Base-by-base conservation (phyloP, 805 yeast species). In the Hanseniaspora pseudoguilliermondii region DNA sequence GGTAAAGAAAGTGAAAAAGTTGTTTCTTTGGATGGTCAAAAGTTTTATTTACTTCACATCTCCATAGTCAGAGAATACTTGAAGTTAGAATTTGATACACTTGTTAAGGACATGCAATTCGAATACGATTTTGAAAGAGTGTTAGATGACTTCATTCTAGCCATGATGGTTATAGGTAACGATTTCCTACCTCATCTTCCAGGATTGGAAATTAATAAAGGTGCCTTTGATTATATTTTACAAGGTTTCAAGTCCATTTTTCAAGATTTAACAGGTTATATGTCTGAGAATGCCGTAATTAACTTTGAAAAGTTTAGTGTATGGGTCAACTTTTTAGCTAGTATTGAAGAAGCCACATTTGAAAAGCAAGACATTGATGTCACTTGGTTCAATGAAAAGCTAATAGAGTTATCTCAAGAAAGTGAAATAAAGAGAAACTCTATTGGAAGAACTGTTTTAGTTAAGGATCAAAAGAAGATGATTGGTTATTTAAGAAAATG, bases 131-230 rank as follows among this genome's bases (percentile, higher is more conserved):
- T 93, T 68, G 99, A 93, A 69, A 77, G 90, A 60, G 76, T 89
- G 27, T 71, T 93, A 60, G 99, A 93, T 70, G 99, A 93, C 68
- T 88, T 91, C 62, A 86, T 93, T 60, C 74, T 93, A 59, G 84
- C 91, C 63, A 80, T 88, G 83, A 90, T 87, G 65, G 95, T 93
- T 59, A 87, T 93, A 63, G 99, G 99, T 64, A 93, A 93, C 66
- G 99, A 93, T 76, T 93, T 93, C 81, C 77, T 93, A 65, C 98
- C 99, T 27, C 87, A 93, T 66, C 77, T 95, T 62, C 98, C 99
- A 0, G 95, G 90, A 69, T 75, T 93, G 62, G 90, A 87, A 67
- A 77, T 93, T 61, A 90, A 89, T 66, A 93, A 90, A 63, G 97
- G 97, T 62, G 98, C 97, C 0, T 86, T 93, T 73, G 96, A 97